Conservation (phyloP, 2,329 filamentous ascomycete genomes). For the Huntiella omanensis region DNA sequence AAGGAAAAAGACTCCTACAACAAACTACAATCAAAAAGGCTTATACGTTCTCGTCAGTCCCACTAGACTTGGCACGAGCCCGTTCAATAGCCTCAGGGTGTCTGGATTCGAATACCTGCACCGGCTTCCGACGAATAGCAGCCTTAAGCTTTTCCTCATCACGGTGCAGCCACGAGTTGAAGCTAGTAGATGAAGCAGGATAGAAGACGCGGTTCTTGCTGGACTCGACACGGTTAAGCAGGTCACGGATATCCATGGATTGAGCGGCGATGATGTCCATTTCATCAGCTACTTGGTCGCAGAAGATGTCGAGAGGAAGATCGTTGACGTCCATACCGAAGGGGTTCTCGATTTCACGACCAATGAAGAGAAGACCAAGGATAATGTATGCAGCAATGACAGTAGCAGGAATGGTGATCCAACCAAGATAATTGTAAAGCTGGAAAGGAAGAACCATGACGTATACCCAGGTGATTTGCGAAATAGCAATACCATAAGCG, state of each 20-base stretch:
- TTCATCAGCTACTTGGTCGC: constrained; percentile 53
- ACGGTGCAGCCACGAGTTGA: constrained; percentile 22
- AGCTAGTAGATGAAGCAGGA: constrained; percentile 28
- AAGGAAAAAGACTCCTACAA: background rate
- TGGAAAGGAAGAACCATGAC: constrained; percentile 69
- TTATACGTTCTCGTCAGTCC: constrained; percentile 8
- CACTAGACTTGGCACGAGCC: background rate
- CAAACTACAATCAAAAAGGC: background rate
- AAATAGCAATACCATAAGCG: constrained; percentile 69
- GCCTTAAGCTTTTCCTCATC: constrained; percentile 22
- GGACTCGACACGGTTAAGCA: constrained; percentile 18
- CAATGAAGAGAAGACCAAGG: constrained; percentile 54
- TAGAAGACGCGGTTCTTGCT: constrained; percentile 33
- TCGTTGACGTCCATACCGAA: constrained; percentile 76
- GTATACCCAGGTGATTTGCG: constrained; percentile 75
- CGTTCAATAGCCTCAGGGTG: constrained; percentile 1
- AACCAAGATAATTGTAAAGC: constrained; percentile 42
- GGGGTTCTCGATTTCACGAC: constrained; percentile 68
- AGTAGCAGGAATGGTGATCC: constrained; percentile 62
- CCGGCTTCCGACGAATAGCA: constrained; percentile 23
- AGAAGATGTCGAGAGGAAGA: constrained; percentile 57
- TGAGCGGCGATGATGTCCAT: constrained; percentile 51
- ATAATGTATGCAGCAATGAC: constrained; percentile 64
- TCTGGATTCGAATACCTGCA: constrained; percentile 16
- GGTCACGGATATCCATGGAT: constrained; percentile 18